Evolutionary conservation across 805 yeast genomes (phyloP).

Genomic region (Kuraishia piskuri): DNA sequence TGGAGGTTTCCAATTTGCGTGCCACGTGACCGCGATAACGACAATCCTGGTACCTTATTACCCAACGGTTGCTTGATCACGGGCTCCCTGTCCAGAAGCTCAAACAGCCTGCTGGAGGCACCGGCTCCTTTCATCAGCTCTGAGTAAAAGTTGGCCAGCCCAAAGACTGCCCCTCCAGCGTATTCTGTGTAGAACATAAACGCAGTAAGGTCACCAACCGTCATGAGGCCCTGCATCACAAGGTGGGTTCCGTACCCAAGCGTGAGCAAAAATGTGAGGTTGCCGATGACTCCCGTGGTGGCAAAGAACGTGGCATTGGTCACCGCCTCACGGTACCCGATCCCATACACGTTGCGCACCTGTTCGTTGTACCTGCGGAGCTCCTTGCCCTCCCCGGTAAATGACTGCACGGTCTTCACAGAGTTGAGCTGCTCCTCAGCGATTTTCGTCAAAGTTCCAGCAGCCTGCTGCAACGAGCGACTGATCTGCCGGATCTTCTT

Average conservation of each 20-base stretch:
- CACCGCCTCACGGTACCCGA: conserved; percentile 74
- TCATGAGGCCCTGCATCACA: conserved; percentile 63
- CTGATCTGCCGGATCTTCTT: conserved; percentile 68
- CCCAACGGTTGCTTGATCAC: conserved; percentile 65
- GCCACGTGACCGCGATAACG: too few relatives aligned
- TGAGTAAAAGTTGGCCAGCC: conserved; percentile 83
- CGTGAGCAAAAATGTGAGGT: conserved; percentile 66
- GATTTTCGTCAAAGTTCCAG: conserved; percentile 82
- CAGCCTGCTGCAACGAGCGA: conserved; percentile 69
- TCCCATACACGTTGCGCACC: conserved; percentile 55
- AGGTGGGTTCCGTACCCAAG: conserved; percentile 74
- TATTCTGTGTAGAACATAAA: conserved; percentile 94
- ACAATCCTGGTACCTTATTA: conserved; percentile 26
- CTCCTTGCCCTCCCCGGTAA: conserved; percentile 78
- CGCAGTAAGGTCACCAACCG: conserved; percentile 85
- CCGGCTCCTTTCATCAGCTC: conserved; percentile 97
- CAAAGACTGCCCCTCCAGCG: conserved; percentile 87
- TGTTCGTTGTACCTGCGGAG: conserved; percentile 66
- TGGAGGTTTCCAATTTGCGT: too few relatives aligned
- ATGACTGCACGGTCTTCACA: conserved; percentile 80
- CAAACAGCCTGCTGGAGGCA: conserved; percentile 88
- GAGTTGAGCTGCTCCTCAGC: conserved; percentile 89
- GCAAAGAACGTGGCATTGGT: conserved; percentile 77
- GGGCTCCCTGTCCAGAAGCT: conserved; percentile 74
- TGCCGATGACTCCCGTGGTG: conserved; percentile 77